phyloP scores from a whole-genome alignment of 2,329 filamentous ascomycete genomes.

The Dactylellina sp. region DNA sequence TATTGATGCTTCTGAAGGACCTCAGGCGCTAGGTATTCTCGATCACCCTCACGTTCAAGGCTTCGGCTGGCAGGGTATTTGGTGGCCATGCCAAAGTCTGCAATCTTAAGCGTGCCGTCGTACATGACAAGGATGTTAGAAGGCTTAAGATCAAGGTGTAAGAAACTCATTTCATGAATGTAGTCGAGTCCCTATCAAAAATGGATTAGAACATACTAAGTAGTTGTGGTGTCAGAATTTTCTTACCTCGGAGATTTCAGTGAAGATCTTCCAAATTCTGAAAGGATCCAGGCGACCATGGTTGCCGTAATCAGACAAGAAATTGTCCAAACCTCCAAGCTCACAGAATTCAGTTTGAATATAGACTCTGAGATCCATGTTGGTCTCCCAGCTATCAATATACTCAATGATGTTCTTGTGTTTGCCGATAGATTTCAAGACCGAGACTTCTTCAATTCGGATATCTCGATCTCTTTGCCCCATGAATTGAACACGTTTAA shows the following conservation, averaged over 20 bases:
- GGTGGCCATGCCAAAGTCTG: slow-evolving; percentile 85
- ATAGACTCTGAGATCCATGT: slow-evolving; percentile 77
- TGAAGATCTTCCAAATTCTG: slow-evolving; percentile 96
- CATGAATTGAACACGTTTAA: slow-evolving; percentile 89
- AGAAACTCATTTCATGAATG: slow-evolving; percentile 87
- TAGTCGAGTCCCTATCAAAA: slow-evolving; percentile 80
- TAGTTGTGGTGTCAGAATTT: background rate
- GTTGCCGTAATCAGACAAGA: slow-evolving; percentile 82
- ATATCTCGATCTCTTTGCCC: slow-evolving; percentile 83
- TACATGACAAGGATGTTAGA: slow-evolving; percentile 86
- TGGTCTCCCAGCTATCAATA: slow-evolving; percentile 87
- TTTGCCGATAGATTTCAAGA: slow-evolving; percentile 79
- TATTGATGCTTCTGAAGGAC: slow-evolving; percentile 79
- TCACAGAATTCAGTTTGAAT: slow-evolving; percentile 98
- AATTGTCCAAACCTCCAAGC: slow-evolving; percentile 88
- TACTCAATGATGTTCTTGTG: slow-evolving; percentile 88
- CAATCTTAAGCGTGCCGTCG: slow-evolving; percentile 84
- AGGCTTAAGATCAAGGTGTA: slow-evolving; percentile 86
- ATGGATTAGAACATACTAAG: slow-evolving; percentile 30
- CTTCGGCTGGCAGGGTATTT: slow-evolving; percentile 79
- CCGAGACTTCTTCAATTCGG: slow-evolving; percentile 84
- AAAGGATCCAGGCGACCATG: slow-evolving; percentile 94
- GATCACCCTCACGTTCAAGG: slow-evolving; percentile 91
- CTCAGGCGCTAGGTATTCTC: slow-evolving; percentile 95
- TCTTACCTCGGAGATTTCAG: slow-evolving; percentile 84